These are phyloP conservation scores for Dactylonectria estremocensis DNA, from an alignment of 2,329 filamentous ascomycete genomes.

Conservation along the genomic window DNA sequence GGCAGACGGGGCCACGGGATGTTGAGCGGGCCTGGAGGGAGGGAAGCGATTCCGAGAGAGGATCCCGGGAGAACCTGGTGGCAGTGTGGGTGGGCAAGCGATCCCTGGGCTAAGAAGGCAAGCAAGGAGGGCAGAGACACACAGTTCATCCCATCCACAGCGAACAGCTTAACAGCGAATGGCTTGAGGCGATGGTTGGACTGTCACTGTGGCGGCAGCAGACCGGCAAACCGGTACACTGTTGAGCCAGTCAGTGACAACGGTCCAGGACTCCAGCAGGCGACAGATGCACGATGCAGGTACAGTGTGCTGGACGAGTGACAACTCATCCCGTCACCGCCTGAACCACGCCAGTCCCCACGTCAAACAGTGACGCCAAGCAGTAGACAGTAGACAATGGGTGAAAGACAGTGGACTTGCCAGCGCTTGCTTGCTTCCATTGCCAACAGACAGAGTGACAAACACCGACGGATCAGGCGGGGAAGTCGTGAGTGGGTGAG, in stretches of 20 bases:
- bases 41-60: not conserved
- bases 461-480: not conserved
- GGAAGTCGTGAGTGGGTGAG: slow-evolving; percentile 4
- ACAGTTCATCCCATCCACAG: slow-evolving; percentile 28
- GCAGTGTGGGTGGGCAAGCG: slow-evolving; percentile 1
- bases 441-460: slow-evolving; percentile 9
- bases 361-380: not conserved
- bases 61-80: slow-evolving; percentile 15
- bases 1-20: too few relatives aligned
- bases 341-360: slow-evolving; percentile 2
- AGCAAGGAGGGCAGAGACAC: slow-evolving; percentile 16
- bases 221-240: slow-evolving; percentile 3
- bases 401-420: too few relatives aligned
- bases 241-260: slow-evolving; percentile 12
- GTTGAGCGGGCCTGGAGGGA: not conserved
- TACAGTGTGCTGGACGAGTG: slow-evolving; percentile 21
- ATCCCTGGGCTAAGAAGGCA: not conserved
- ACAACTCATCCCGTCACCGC: slow-evolving; percentile 46
- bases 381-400: too few relatives aligned
- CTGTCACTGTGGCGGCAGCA: not conserved
- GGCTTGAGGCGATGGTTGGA: slow-evolving; percentile 12
- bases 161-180: not conserved
- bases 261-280: not conserved
- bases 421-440: not conserved
- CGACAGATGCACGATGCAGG: slow-evolving; percentile 27